phyloP scores from a whole-genome alignment of 106 monocot genomes.

The Allium cepa region DNA sequence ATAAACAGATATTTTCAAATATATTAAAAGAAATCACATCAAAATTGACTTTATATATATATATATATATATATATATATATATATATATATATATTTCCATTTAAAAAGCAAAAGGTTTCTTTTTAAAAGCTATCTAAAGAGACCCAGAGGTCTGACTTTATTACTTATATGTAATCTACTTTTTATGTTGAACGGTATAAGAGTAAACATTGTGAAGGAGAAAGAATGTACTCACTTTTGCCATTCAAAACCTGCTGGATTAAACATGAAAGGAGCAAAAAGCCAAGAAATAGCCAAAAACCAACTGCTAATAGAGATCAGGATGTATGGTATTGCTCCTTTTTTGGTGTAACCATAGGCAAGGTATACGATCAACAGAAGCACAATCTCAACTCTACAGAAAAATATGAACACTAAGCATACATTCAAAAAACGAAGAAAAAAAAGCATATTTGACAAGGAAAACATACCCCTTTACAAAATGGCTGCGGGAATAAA shows the following conservation, averaged over 20 bases:
- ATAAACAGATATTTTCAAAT: no score
- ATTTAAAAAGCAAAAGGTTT: no score
- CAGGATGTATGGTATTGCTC: conserved; percentile 62
- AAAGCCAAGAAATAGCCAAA: conserved; percentile 83
- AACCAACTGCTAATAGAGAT: conserved; percentile 80
- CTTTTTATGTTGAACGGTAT: no score
- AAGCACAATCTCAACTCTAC: conserved; percentile 71
- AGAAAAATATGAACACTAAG: not conserved
- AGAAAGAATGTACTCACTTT: conserved; percentile 39
- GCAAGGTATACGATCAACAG: conserved; percentile 60
- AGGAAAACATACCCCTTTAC: conserved; percentile 60
- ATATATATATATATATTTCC: no score
- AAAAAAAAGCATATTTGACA: not conserved
- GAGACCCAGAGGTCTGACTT: no score
- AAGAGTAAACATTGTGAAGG: not conserved
- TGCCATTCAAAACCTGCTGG: conserved; percentile 93
- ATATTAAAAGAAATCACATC: no score
- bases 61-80: no score
- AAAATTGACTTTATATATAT: no score
- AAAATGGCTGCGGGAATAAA: conserved; percentile 89
- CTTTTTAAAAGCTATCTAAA: no score
- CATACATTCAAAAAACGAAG: not conserved
- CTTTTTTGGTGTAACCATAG: conserved; percentile 56
- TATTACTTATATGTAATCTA: no score
- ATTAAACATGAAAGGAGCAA: conserved; percentile 80